phyloP scores from a whole-genome alignment of 176 grass and related monocot species.

The Aegilops bicornis region DNA sequence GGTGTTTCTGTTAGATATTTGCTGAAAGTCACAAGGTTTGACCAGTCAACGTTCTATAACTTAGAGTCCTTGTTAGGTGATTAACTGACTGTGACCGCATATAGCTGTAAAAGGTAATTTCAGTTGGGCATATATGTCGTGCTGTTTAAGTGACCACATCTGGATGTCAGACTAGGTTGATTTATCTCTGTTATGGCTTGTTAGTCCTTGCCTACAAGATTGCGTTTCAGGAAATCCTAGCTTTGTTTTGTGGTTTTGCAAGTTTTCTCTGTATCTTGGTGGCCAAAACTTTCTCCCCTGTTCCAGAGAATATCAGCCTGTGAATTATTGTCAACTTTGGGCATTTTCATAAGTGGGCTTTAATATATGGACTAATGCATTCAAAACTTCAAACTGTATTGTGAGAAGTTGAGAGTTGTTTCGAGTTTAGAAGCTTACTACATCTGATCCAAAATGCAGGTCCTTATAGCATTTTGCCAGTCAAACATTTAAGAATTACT shows the following conservation, averaged over 20 bases:
- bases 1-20: slow-evolving; percentile 18
- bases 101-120: slow-evolving; percentile 4
- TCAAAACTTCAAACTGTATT: too few species aligned
- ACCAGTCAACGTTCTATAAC: slow-evolving; percentile 6
- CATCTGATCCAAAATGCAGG: not conserved
- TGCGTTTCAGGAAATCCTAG: not conserved
- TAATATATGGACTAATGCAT: not conserved
- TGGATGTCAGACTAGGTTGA: not conserved
- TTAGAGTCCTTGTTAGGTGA: not conserved
- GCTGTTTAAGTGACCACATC: not conserved
- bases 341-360: not conserved
- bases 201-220: not conserved
- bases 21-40: not conserved
- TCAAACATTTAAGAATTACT: not conserved
- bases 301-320: slow-evolving; percentile 15
- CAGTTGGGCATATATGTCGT: not conserved
- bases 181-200: slow-evolving; percentile 23
- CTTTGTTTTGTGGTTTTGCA: not conserved
- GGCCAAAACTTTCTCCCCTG: not conserved
- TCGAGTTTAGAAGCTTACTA: not conserved
- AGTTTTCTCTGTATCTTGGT: not conserved
- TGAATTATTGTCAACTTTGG: not conserved
- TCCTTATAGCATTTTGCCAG: not conserved
- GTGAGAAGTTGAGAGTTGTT: not conserved
- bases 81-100: slow-evolving; percentile 11